A percentile compares a stretch with the other conserved stretches of the same genome.
Conservation (phyloP, 805 yeast genomes). For the Saccharomycopsis vini region DNA sequence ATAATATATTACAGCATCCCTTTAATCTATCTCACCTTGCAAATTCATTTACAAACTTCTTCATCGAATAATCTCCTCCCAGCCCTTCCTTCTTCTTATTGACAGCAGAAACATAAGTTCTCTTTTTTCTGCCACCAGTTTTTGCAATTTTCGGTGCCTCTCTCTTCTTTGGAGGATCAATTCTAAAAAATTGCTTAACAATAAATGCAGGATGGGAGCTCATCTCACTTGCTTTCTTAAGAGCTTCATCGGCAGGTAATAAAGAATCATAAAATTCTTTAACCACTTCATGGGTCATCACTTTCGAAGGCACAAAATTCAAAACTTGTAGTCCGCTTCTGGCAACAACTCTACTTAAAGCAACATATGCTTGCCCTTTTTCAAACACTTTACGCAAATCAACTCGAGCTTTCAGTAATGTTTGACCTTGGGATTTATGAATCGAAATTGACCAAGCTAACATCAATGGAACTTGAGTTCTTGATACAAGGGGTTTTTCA, state of each 20-base stretch:
- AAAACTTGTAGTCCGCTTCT: constrained; percentile 76
- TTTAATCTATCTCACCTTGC: no score
- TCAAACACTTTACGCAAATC: constrained; percentile 74
- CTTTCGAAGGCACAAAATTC: constrained; percentile 56
- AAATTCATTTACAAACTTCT: no score
- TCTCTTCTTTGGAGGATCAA: constrained; percentile 13
- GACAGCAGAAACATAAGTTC: no score
- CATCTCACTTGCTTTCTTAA: constrained; percentile 31
- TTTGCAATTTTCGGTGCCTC: not conserved
- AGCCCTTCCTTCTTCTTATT: not conserved
- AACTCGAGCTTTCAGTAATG: constrained; percentile 66
- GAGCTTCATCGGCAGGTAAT: constrained; percentile 30
- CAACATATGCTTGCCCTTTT: constrained; percentile 94
- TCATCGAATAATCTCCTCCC: not conserved
- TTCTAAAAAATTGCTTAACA: constrained; percentile 31
- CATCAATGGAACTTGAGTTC: constrained; percentile 78
- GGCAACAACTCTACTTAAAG: constrained; percentile 80
- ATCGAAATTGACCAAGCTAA: constrained; percentile 96
- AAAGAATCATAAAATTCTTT: constrained; percentile 54
- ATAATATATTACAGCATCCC: no score
- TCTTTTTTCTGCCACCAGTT: not conserved
- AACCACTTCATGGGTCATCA: constrained; percentile 65
- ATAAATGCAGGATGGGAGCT: constrained; percentile 33
- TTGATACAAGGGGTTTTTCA: constrained; percentile 51
- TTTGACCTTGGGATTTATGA: constrained; percentile 94